These are phyloP conservation scores for Pseudoscleropodium purum DNA, from an alignment of 225 moss, liverwort and hornwort genomes.

Conservation along the genomic window DNA sequence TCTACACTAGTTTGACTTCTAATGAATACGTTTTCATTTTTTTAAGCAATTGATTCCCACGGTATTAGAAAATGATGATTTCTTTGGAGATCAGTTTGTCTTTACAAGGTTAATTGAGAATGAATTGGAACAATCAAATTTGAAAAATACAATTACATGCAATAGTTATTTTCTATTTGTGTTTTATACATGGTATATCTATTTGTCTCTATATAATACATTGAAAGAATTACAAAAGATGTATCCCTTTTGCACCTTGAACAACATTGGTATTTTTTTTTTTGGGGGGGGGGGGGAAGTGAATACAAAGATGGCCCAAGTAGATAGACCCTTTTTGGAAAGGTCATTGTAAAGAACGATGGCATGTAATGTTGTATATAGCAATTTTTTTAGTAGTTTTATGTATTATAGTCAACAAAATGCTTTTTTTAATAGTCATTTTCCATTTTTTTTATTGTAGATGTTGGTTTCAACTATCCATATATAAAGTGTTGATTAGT, in stretches of 20 bases:
- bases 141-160: not conserved
- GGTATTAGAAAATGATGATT: too few relatives aligned
- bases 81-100: too few relatives aligned
- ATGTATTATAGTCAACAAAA: not conserved
- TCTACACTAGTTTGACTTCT: too few relatives aligned
- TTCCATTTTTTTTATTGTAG: not conserved
- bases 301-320: not conserved
- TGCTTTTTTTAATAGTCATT: not conserved
- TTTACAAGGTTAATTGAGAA: not conserved
- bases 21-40: too few relatives aligned
- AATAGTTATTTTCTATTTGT: not conserved
- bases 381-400: not conserved
- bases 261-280: not conserved
- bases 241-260: not conserved
- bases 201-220: accelerated
- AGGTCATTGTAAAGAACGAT: accelerated
- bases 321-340: not conserved
- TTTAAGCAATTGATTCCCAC: too few relatives aligned
- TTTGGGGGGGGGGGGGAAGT: too few relatives aligned
- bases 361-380: not conserved
- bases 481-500: not conserved
- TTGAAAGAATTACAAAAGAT: not conserved
- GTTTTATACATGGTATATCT: accelerated
- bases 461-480: not conserved
- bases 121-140: not conserved